Percentiles rank a stretch among this genome's conserved stretches.
Conservation (phyloP, 352 stramenopile species). For the Globisporangium rhizosaccharum region DNA sequence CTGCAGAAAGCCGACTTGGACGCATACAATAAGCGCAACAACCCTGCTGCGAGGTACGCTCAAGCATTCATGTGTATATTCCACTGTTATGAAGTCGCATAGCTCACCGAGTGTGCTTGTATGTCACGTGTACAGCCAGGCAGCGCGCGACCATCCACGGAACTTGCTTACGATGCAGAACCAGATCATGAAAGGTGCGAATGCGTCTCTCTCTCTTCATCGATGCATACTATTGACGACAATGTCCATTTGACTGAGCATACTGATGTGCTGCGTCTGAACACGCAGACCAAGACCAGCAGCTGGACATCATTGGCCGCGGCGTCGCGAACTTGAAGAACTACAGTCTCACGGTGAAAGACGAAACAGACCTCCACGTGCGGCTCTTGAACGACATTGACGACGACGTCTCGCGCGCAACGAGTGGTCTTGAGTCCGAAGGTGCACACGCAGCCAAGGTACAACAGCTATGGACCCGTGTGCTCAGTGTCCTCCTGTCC, state of each 20-base stretch:
- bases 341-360: conserved; percentile 84
- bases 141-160: conserved; percentile 24
- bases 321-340: conserved; percentile 82
- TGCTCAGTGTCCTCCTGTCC: conserved; percentile 4
- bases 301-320: conserved; percentile 77
- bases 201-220: not conserved
- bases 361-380: conserved; percentile 88
- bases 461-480: conserved; percentile 2
- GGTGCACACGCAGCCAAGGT: conserved; percentile 67
- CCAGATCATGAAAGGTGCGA: conserved; percentile 82
- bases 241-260: not conserved
- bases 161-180: conserved; percentile 83
- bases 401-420: conserved; percentile 77
- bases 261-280: not conserved
- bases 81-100: no score
- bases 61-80: not conserved
- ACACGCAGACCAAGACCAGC: conserved; percentile 76
- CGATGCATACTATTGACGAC: not conserved
- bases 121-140: conserved; percentile 11
- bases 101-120: no score
- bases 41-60: conserved; percentile 9
- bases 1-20: conserved; percentile 66
- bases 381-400: conserved; percentile 88
- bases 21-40: conserved; percentile 62
- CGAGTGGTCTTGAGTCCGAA: conserved; percentile 81